These are phyloP conservation scores for Ophiocordyceps camponoti-saundersi DNA, from an alignment of 2,329 filamentous ascomycete species.

Conservation along the genomic window DNA sequence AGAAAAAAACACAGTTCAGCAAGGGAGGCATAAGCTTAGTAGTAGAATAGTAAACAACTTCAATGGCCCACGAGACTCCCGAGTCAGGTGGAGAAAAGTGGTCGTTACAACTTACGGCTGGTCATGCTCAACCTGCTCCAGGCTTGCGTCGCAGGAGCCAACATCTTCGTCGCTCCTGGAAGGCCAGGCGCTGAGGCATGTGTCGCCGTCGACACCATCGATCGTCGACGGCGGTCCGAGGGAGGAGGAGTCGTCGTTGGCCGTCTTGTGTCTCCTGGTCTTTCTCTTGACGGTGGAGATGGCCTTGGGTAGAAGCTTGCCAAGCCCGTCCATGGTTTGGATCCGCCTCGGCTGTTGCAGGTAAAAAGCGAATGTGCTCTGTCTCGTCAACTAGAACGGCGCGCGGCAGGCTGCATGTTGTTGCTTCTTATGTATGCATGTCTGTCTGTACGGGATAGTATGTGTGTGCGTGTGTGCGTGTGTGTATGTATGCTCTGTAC, in stretches of 20 bases:
- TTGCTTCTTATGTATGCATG: too few species aligned
- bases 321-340: conserved; percentile 15
- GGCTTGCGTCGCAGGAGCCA: not conserved
- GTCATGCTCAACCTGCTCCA: not conserved
- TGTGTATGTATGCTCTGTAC: too few species aligned
- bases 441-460: too few species aligned
- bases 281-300: conserved; percentile 28
- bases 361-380: too few species aligned
- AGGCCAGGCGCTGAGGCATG: conserved; percentile 9
- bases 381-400: too few species aligned
- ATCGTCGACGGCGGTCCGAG: conserved; percentile 10
- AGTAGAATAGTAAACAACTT: not conserved
- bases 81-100: too few species aligned
- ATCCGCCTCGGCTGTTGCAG: too few species aligned
- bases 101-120: not conserved
- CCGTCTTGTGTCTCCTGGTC: conserved; percentile 26
- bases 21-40: not conserved
- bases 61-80: not conserved
- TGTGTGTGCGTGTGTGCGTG: too few species aligned
- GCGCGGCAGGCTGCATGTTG: too few species aligned
- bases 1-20: not conserved
- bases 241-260: conserved; percentile 5
- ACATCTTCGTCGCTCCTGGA: not conserved
- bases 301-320: conserved; percentile 35
- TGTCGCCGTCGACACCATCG: conserved; percentile 15